Percentiles rank a stretch among this genome's conserved stretches.
Evolutionary conservation across 2,329 filamentous ascomycete genomes (phyloP).

Genomic region (Metarhizium guizhouense): DNA sequence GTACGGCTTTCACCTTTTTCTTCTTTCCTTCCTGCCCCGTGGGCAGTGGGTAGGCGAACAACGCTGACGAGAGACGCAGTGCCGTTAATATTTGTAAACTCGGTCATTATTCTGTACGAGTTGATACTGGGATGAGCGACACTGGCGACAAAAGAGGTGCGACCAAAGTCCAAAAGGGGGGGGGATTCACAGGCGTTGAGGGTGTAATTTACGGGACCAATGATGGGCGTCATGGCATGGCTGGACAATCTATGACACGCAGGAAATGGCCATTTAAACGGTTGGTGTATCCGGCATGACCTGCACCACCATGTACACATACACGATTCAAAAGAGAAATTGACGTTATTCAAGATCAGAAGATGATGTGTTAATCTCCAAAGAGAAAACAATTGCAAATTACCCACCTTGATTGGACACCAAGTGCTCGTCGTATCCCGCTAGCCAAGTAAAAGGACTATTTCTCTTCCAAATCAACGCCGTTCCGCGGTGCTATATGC

Average conservation of each 20-base stretch:
- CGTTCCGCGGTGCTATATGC: not conserved
- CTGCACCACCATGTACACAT: not conserved
- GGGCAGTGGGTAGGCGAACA: not conserved
- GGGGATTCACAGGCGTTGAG: not conserved
- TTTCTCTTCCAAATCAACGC: not conserved
- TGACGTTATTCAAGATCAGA: not conserved
- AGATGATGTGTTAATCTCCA: not conserved
- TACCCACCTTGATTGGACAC: not conserved
- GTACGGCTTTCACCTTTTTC: conserved; percentile 34
- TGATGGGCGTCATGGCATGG: not conserved
- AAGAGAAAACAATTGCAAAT: not conserved
- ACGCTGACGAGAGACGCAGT: conserved; percentile 39
- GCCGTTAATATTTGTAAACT: conserved; percentile 77
- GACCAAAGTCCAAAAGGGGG: not conserved
- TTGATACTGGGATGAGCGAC: conserved; percentile 57
- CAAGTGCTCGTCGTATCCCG: not conserved
- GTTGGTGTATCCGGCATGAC: not conserved
- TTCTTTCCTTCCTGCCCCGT: not conserved
- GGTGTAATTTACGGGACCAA: not conserved
- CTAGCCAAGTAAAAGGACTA: not conserved
- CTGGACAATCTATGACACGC: not conserved
- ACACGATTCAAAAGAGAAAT: not conserved
- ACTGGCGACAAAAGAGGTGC: not conserved
- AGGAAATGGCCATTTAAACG: not conserved
- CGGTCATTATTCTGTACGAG: conserved; percentile 75